Conservation (phyloP, 2,329 filamentous ascomycete genomes). For the Diaporthe ilicicola region DNA sequence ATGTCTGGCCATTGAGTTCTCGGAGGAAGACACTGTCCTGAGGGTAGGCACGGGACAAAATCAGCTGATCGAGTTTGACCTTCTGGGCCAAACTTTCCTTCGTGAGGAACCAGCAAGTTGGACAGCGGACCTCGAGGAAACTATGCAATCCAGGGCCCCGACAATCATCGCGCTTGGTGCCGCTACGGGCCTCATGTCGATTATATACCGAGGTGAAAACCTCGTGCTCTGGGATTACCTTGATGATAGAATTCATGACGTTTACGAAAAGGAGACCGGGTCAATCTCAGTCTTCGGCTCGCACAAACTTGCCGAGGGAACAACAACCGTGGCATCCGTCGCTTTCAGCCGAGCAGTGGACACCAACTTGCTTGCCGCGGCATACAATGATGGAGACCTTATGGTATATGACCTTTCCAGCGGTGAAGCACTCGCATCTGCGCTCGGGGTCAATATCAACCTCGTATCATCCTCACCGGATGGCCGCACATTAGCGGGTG, state of each 20-base stretch:
- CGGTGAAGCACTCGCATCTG: conserved; percentile 22
- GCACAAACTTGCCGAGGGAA: conserved; percentile 24
- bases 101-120: conserved; percentile 26
- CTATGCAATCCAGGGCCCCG: conserved; percentile 32
- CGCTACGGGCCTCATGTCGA: conserved; percentile 36
- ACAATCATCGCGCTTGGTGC: conserved; percentile 33
- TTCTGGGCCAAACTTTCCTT: neutral
- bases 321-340: conserved; percentile 33
- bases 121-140: conserved; percentile 33
- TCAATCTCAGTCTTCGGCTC: conserved; percentile 23
- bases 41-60: conserved; percentile 10
- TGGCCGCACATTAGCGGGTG: conserved; percentile 41
- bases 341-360: conserved; percentile 37
- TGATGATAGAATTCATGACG: conserved; percentile 35
- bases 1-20: conserved; percentile 26
- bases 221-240: conserved; percentile 39
- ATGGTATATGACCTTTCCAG: conserved; percentile 38
- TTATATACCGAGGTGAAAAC: conserved; percentile 40
- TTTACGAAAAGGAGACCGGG: conserved; percentile 39
- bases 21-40: conserved; percentile 20
- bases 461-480: conserved; percentile 40
- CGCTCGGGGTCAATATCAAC: conserved; percentile 33
- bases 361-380: conserved; percentile 37
- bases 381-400: conserved; percentile 41
- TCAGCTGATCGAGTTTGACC: conserved; percentile 6